phyloP scores from a whole-genome alignment of 1,139 yeast species.

The Geotrichum europaeum region DNA sequence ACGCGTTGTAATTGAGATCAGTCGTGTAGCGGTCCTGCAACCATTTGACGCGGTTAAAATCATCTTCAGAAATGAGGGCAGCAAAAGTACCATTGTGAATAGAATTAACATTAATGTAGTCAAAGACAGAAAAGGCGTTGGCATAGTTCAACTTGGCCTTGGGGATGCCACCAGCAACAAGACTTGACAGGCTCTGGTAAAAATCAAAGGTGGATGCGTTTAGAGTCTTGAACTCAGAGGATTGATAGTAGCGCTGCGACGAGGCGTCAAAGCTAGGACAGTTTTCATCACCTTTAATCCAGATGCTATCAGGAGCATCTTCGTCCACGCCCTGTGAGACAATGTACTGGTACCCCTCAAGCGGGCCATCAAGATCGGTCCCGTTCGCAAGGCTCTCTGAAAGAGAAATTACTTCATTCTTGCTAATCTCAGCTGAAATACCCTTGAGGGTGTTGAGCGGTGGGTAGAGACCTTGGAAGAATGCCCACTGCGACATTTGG shows the following conservation, averaged over 20 bases:
- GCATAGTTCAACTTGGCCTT: conserved; percentile 34
- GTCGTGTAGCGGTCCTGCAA: conserved; percentile 39
- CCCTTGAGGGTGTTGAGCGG: conserved; percentile 31
- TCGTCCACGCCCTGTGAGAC: conserved; percentile 34
- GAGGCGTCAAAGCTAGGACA: conserved; percentile 38
- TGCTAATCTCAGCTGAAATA: conserved; percentile 13
- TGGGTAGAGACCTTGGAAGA: conserved; percentile 44
- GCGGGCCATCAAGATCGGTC: conserved; percentile 35
- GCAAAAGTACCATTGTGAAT: conserved; percentile 39
- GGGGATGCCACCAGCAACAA: conserved; percentile 23
- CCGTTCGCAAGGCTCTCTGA: conserved; percentile 37
- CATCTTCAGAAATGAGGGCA: conserved; percentile 30
- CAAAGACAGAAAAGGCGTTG: conserved; percentile 39
- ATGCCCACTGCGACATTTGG: conserved; percentile 38
- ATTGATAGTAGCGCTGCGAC: conserved; percentile 28
- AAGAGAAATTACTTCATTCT: conserved; percentile 21
- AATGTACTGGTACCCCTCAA: conserved; percentile 43
- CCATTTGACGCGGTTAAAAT: conserved; percentile 30
- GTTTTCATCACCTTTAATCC: conserved; percentile 39
- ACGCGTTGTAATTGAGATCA: conserved; percentile 34
- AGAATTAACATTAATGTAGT: conserved; percentile 37
- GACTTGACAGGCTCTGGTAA: conserved; percentile 33
- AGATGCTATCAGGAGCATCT: conserved; percentile 37
- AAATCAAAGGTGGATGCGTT: conserved; percentile 36
- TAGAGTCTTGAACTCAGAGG: conserved; percentile 30